These are phyloP conservation scores for Leccinum griseonigrum DNA, from an alignment of 1,284 basidiomycete genomes.

Conservation along the genomic window DNA sequence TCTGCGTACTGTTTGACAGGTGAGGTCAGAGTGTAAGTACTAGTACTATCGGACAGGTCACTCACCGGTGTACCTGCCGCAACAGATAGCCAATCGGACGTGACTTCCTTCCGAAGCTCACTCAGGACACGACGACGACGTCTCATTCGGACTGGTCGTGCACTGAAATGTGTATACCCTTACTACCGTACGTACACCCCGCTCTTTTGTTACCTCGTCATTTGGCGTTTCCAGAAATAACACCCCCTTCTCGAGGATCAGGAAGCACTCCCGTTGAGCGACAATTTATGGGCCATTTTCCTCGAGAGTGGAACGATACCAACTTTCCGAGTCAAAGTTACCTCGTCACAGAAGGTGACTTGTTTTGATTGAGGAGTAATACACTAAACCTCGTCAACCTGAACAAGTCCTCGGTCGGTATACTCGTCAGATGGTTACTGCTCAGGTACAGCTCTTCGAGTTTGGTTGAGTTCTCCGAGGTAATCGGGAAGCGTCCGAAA, in stretches of 20 bases:
- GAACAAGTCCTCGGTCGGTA: slow-evolving; percentile 88
- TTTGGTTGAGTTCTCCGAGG: slow-evolving; percentile 64
- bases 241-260: slow-evolving; percentile 27
- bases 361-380: slow-evolving; percentile 93
- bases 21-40: slow-evolving; percentile 5
- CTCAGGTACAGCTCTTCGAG: slow-evolving; percentile 91
- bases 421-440: slow-evolving; percentile 88
- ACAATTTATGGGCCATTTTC: slow-evolving; percentile 19
- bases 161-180: no score
- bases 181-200: no score
- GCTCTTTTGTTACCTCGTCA: no score
- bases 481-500: slow-evolving; percentile 84
- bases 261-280: slow-evolving; percentile 5
- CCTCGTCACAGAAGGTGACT: slow-evolving; percentile 22
- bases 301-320: slow-evolving; percentile 3
- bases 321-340: no score
- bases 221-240: slow-evolving; percentile 24
- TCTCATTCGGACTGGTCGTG: no score
- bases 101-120: background rate
- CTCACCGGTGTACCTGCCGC: background rate
- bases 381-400: slow-evolving; percentile 65
- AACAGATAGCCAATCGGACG: slow-evolving; percentile 11
- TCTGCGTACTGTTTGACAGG: slow-evolving; percentile 17
- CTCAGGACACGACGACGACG: background rate
- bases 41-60: no score